These are phyloP conservation scores for Pleurotus salmoneostramineus DNA, from an alignment of 768 basidiomycete species.

Conservation along the genomic window DNA sequence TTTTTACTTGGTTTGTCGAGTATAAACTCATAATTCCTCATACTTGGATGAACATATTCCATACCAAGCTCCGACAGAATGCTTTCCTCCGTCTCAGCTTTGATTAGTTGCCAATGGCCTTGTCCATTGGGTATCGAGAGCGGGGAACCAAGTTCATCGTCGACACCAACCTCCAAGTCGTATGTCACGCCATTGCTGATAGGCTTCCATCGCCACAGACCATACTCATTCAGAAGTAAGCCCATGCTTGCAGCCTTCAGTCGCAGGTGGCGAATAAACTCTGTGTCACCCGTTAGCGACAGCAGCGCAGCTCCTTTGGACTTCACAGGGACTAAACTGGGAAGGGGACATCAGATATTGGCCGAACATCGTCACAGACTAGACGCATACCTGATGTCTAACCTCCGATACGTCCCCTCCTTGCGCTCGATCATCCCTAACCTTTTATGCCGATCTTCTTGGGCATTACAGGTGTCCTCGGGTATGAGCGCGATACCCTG, in stretches of 20 bases:
- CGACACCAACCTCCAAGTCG: slow-evolving; percentile 3
- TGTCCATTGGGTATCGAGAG: slow-evolving; percentile 4
- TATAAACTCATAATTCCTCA: slow-evolving; percentile 29
- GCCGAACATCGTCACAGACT: not conserved
- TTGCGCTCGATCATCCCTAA: slow-evolving; percentile 19
- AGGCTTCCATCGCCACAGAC: slow-evolving; percentile 57
- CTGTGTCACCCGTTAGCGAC: slow-evolving; percentile 50
- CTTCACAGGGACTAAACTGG: slow-evolving; percentile 42
- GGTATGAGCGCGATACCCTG: slow-evolving; percentile 51
- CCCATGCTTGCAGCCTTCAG: slow-evolving; percentile 38
- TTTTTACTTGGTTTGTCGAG: not conserved
- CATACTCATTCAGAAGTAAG: slow-evolving; percentile 55
- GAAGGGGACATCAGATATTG: slow-evolving; percentile 4
- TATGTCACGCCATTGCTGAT: slow-evolving; percentile 1
- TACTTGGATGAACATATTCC: slow-evolving; percentile 33
- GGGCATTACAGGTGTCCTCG: slow-evolving; percentile 16
- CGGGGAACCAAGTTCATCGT: not conserved
- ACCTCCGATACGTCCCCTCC: slow-evolving; percentile 33
- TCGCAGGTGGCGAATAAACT: slow-evolving; percentile 40
- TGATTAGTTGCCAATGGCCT: slow-evolving; percentile 46
- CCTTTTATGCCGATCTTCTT: slow-evolving; percentile 19
- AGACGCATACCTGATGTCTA: slow-evolving; percentile 33
- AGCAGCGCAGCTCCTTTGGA: slow-evolving; percentile 51
- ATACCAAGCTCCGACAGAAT: slow-evolving; percentile 41
- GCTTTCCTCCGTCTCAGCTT: slow-evolving; percentile 38